phyloP scores from a whole-genome alignment of 1,284 basidiomycete genomes.

The Trichosporon ovoides region DNA sequence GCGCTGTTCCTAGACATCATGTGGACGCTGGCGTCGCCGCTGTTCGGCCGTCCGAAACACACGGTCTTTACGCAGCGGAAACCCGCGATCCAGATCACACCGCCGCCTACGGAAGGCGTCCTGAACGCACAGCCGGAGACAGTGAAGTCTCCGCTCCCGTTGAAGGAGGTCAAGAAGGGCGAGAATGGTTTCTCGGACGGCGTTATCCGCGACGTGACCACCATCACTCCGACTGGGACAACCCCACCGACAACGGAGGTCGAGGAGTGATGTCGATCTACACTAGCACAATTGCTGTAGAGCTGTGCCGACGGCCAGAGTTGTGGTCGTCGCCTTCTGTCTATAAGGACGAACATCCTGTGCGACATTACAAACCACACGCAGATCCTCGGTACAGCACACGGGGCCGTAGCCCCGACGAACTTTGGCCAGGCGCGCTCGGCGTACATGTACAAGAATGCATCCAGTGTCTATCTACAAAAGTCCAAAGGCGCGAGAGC shows the following conservation, averaged over 20 bases:
- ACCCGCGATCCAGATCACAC: background rate
- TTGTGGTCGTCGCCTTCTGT: too few relatives aligned
- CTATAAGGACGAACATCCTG: too few relatives aligned
- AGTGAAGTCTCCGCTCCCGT: background rate
- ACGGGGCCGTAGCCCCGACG: background rate
- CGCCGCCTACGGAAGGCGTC: background rate
- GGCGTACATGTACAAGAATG: background rate
- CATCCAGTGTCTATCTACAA: slow-evolving; percentile 1
- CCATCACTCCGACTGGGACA: background rate
- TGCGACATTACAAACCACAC: too few relatives aligned
- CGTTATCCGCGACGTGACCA: background rate
- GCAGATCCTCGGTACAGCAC: too few relatives aligned
- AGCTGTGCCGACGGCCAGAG: too few relatives aligned
- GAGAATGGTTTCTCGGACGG: background rate
- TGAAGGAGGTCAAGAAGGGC: background rate
- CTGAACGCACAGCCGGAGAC: background rate
- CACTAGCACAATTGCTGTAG: too few relatives aligned
- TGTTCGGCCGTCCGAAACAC: slow-evolving; percentile 6
- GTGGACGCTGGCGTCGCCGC: slow-evolving; percentile 7
- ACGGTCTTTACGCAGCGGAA: background rate
- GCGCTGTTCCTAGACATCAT: background rate
- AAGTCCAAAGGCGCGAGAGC: too few relatives aligned
- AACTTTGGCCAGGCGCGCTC: background rate
- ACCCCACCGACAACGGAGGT: background rate
- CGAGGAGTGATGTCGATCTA: background rate